These are phyloP conservation scores for Globisporangium paddicum DNA, from an alignment of 352 stramenopile genomes.

Conservation along the genomic window DNA sequence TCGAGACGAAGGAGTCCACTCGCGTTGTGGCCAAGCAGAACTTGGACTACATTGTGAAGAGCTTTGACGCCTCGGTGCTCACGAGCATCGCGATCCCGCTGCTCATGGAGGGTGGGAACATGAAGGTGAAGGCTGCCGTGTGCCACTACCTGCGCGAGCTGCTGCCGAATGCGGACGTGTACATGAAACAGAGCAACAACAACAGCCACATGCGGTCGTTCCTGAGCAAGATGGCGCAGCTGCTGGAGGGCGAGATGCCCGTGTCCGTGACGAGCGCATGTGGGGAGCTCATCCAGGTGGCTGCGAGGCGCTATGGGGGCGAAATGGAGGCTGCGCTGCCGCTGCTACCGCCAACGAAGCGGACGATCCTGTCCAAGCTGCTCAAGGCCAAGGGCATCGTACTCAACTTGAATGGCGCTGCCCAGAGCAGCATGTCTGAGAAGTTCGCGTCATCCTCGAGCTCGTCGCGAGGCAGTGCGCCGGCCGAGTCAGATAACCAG, in stretches of 20 bases:
- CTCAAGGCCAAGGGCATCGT: constrained; percentile 59
- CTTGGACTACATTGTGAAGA: constrained; percentile 46
- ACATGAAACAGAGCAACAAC: constrained; percentile 59
- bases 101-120: constrained; percentile 68
- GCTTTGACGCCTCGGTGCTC: constrained; percentile 45
- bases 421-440: constrained; percentile 3
- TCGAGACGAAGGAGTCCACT: constrained; percentile 70
- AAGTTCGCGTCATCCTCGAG: constrained; percentile 7
- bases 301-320: constrained; percentile 34
- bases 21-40: constrained; percentile 49
- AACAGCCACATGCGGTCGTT: constrained; percentile 66
- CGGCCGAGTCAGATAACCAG: constrained; percentile 16
- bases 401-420: constrained; percentile 21
- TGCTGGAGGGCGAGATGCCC: constrained; percentile 56
- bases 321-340: constrained; percentile 55
- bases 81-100: constrained; percentile 47
- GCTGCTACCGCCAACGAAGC: constrained; percentile 54
- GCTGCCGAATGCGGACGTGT: constrained; percentile 42
- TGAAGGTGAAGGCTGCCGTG: constrained; percentile 71
- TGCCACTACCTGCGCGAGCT: constrained; percentile 63
- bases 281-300: constrained; percentile 49
- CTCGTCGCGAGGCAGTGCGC: constrained; percentile 17
- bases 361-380: constrained; percentile 40
- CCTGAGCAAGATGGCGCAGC: constrained; percentile 60
- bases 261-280: constrained; percentile 53